These are phyloP conservation scores for Suillus discolor DNA, from an alignment of 768 basidiomycete species.

Conservation along the genomic window DNA sequence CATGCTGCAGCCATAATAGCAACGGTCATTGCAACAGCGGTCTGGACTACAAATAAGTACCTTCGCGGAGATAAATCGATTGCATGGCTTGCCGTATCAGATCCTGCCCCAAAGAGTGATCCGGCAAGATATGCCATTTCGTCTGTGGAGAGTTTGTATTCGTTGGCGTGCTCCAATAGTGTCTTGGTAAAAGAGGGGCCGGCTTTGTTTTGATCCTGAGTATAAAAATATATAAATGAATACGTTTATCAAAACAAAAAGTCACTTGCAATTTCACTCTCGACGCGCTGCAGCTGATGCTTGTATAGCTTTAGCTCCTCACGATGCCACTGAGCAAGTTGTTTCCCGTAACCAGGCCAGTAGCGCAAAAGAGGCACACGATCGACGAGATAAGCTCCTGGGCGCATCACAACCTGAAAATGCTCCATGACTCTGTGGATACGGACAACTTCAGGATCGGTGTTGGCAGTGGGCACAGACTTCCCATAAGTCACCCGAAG, in stretches of 20 bases:
- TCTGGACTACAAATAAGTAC: background rate
- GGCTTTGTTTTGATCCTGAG: background rate
- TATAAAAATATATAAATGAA: background rate
- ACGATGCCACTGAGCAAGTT: background rate
- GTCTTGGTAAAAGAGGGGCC: background rate
- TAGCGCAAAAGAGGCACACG: conserved; percentile 1
- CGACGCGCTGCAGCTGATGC: background rate
- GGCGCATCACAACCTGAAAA: background rate
- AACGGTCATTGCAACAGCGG: background rate
- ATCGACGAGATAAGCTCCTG: background rate
- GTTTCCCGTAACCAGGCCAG: background rate
- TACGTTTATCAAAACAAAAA: background rate
- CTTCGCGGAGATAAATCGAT: background rate
- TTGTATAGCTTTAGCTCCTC: background rate
- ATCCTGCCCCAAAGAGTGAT: conserved; percentile 1
- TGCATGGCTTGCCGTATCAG: background rate
- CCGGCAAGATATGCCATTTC: background rate
- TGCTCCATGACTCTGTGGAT: background rate
- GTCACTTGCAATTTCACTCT: background rate
- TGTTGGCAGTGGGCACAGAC: background rate
- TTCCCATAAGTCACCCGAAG: conserved; percentile 2
- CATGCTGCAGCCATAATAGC: background rate
- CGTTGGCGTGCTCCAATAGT: background rate
- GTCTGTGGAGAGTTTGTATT: background rate
- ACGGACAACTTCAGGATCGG: background rate